A percentile compares a stretch with the other conserved stretches of the same genome.
Evolutionary conservation across 208 protist species (phyloP).

Genomic region (Leptomonas pyrrhocoris): DNA sequence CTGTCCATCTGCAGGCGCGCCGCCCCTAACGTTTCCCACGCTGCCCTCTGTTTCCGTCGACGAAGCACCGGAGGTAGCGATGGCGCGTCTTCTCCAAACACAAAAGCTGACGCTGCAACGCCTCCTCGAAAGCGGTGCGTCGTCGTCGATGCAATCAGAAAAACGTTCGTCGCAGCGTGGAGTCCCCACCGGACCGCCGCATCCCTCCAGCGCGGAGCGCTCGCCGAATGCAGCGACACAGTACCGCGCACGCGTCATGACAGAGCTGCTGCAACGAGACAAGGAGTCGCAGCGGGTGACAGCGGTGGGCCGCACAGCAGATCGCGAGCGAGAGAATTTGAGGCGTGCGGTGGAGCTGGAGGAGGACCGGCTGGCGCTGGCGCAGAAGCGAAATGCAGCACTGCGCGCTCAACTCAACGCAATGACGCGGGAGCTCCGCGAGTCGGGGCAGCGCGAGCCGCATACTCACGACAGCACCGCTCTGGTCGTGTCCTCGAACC

Average conservation of each 20-base stretch:
- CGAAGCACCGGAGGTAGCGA: background rate
- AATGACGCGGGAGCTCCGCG: conserved; percentile 32
- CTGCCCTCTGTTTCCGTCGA: background rate
- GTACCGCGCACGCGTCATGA: conserved; percentile 13
- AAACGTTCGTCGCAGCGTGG: background rate
- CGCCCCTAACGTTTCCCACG: no score
- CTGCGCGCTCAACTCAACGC: conserved; percentile 39
- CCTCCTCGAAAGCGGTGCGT: conserved; percentile 13
- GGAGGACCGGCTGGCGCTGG: conserved; percentile 49
- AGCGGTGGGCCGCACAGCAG: conserved; percentile 22
- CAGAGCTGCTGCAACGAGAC: conserved; percentile 18
- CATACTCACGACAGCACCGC: background rate
- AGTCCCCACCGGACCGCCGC: background rate
- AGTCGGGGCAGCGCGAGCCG: background rate
- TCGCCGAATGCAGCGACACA: background rate
- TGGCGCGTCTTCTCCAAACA: conserved; percentile 48
- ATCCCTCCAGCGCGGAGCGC: background rate
- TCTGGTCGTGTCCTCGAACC: background rate
- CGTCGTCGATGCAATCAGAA: background rate
- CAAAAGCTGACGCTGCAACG: conserved; percentile 33
- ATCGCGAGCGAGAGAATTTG: conserved; percentile 30
- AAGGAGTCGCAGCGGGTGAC: conserved; percentile 31
- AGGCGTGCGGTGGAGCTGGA: conserved; percentile 56
- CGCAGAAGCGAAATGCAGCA: conserved; percentile 38
- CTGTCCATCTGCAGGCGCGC: background rate